A percentile compares a stretch with the other conserved stretches of the same genome.
These are phyloP conservation scores for Aspergillus coremiiformis DNA, from an alignment of 495 filamentous ascomycete species.

Conservation along the genomic window DNA sequence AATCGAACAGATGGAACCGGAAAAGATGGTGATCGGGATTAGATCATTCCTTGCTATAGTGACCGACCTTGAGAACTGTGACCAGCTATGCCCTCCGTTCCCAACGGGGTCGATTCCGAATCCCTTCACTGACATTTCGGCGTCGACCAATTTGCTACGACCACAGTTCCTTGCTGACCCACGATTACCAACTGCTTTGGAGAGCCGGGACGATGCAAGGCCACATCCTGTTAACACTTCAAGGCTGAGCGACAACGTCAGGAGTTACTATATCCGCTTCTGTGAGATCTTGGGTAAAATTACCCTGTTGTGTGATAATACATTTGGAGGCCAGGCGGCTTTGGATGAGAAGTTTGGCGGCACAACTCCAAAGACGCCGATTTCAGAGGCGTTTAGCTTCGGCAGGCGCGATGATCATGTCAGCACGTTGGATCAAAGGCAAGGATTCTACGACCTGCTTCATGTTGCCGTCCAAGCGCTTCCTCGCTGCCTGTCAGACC, in stretches of 20 bases:
- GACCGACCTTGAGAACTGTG: conserved; percentile 84
- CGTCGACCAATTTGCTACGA: conserved; percentile 29
- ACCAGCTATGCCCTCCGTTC: conserved; percentile 73
- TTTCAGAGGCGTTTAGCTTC: conserved; percentile 91
- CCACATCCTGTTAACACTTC: conserved; percentile 69
- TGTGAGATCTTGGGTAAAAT: conserved; percentile 95
- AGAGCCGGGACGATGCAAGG: conserved; percentile 22
- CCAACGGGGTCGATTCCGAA: conserved; percentile 49
- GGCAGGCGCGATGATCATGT: conserved; percentile 69
- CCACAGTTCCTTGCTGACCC: conserved; percentile 37
- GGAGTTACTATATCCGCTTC: conserved; percentile 79
- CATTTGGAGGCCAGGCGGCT: conserved; percentile 91
- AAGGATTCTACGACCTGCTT: conserved; percentile 91
- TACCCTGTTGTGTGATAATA: conserved; percentile 88
- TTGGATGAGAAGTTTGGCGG: conserved; percentile 90
- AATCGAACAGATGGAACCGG: conserved; percentile 89
- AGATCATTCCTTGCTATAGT: conserved; percentile 87
- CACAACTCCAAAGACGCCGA: conserved; percentile 83
- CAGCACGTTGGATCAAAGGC: conserved; percentile 70
- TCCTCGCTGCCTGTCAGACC: conserved; percentile 81
- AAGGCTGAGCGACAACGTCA: conserved; percentile 65
- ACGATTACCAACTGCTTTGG: conserved; percentile 24
- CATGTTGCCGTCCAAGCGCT: conserved; percentile 94
- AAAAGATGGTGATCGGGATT: conserved; percentile 94
- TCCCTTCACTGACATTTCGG: conserved; percentile 33